phyloP scores from a whole-genome alignment of 371 early-diverging fungal genomes.

The Rhizopus stolonifer region DNA sequence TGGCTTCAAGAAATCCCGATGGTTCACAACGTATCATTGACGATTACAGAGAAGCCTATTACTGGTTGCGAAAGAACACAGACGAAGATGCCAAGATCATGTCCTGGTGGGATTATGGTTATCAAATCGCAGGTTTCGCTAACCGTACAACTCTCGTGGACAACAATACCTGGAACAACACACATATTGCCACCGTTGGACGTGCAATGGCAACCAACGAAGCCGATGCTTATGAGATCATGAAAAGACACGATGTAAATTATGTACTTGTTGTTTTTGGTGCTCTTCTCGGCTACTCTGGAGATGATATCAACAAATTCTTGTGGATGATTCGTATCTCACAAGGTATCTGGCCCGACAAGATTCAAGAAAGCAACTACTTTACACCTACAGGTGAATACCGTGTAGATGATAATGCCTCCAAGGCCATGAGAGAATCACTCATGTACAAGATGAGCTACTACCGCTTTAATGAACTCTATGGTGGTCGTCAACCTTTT shows the following conservation, averaged over 20 bases:
- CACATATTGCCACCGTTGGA: constrained; percentile 99
- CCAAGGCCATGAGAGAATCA: constrained; percentile 85
- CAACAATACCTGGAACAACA: constrained; percentile 99
- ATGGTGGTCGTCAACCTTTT: constrained; percentile 69
- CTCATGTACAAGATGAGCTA: constrained; percentile 97
- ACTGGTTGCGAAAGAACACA: constrained; percentile 98
- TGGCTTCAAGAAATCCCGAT: constrained; percentile 83
- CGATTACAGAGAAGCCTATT: constrained; percentile 99
- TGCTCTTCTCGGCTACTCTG: constrained; percentile 93
- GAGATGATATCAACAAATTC: constrained; percentile 99
- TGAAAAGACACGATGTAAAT: constrained; percentile 91
- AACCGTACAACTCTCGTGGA: constrained; percentile 97
- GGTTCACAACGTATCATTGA: constrained; percentile 95
- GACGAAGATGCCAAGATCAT: constrained; percentile 90
- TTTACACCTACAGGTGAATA: constrained; percentile 92
- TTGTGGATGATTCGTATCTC: constrained; percentile 99
- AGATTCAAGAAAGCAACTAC: constrained; percentile 84
- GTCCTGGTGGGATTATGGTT: constrained; percentile 99
- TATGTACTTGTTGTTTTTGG: constrained; percentile 97
- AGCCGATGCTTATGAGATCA: constrained; percentile 86
- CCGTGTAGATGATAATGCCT: constrained; percentile 88
- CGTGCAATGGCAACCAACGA: constrained; percentile 91
- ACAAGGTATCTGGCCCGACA: constrained; percentile 93
- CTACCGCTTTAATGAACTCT: constrained; percentile 89
- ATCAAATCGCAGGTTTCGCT: constrained; percentile 99